Base-by-base conservation (phyloP, 2,329 filamentous ascomycete species). In the Akanthomyces uredinophilus region DNA sequence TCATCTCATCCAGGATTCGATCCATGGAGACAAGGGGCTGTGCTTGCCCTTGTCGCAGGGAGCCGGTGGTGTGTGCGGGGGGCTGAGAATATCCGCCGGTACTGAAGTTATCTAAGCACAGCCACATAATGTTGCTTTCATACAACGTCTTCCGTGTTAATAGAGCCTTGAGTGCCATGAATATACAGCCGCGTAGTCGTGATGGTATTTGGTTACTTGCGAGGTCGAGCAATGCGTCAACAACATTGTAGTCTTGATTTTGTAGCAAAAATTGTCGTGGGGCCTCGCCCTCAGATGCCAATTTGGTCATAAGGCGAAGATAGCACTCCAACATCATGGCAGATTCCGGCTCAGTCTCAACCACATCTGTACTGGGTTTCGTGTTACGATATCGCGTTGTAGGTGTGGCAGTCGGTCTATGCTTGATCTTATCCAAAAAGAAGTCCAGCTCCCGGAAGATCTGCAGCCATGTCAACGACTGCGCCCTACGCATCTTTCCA, bases 251-350 rank as follows among this genome's bases (percentile, higher is more conserved):
- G 6, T 74, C 83, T 24, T 87, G 74, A 61, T 79, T 83, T 47
- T 86, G 82, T 24, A 96, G 78, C 63, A 98, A 81, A 79, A 89
- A 96, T 39, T 83, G 77, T 55, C 94, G 84, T 1, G 92, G 89
- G 22, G 81, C 78, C 63, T 83, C 80, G 70, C 91, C 96, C 70
- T 94, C 87, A 24, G 83, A 81, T 65, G 89, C 88, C 11, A 99
- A 79, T 73, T 96, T 92, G 4, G 91, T 86, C 68, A 96, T 90
- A 5, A 99, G 82, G 35, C 94, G 87, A 58, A 99, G 81, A 72
- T 98, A 98, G 68, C 92, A 94, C 71, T 97, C 92, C 32, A 99
- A 81, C 91, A 99, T 97, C 76, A 96, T 90, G n/a, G 89, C 88
- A 46, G 91, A 96, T 73, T 99, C 96, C 4, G 92, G 91, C 71